These are phyloP conservation scores for Aspergillus taichungensis DNA, from an alignment of 495 filamentous ascomycete species.

Conservation along the genomic window DNA sequence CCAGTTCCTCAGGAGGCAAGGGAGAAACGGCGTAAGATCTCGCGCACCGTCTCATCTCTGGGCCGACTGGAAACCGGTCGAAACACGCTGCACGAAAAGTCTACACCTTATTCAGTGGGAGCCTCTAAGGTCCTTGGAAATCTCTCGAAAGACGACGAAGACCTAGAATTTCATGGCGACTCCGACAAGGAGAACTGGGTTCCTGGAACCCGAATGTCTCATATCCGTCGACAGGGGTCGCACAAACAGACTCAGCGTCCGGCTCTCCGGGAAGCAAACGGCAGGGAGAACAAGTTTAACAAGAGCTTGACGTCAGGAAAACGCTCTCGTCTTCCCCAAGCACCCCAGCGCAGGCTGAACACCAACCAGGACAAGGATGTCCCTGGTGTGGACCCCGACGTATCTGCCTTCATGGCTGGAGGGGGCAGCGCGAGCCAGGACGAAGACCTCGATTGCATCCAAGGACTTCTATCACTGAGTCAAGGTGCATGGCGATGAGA, in stretches of 20 bases:
- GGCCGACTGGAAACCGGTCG: constrained; percentile 52
- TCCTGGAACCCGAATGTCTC: constrained; percentile 40
- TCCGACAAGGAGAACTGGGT: constrained; percentile 96
- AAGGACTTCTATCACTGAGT: constrained; percentile 66
- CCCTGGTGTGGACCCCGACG: constrained; percentile 43
- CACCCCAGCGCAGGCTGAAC: constrained; percentile 7
- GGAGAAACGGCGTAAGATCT: constrained; percentile 56
- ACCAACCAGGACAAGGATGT: constrained; percentile 19
- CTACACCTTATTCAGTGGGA: constrained; percentile 9
- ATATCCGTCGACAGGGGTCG: constrained; percentile 30
- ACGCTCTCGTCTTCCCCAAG: constrained; percentile 26
- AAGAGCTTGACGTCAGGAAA: constrained; percentile 21
- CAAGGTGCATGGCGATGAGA: constrained; percentile 50
- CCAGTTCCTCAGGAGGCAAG: constrained; percentile 33
- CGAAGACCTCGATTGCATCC: constrained; percentile 70
- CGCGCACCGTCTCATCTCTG: constrained; percentile 55
- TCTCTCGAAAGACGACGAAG: constrained; percentile 16
- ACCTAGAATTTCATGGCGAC: constrained; percentile 50
- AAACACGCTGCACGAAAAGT: constrained; percentile 9
- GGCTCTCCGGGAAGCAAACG: constrained; percentile 39
- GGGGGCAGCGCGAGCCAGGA: constrained; percentile 50
- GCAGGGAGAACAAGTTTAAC: constrained; percentile 18
- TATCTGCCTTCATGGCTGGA: constrained; percentile 60
- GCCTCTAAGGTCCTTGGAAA: constrained; percentile 20
- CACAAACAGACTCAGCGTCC: constrained; percentile 26